Base-by-base conservation (phyloP, 2,329 filamentous ascomycete species). In the Rachicladosporium sp. region DNA sequence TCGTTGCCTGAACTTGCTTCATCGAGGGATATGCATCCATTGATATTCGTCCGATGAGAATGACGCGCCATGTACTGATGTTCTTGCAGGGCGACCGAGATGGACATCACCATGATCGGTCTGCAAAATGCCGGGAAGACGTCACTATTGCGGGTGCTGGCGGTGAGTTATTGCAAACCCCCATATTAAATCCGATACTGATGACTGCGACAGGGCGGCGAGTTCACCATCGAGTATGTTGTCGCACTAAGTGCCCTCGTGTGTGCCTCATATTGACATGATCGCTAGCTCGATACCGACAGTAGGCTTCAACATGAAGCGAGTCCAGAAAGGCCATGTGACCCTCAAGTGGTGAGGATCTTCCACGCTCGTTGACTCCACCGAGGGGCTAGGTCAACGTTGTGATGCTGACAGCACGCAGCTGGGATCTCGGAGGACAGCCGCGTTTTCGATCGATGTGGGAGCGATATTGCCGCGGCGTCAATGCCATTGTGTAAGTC, bases 241-340 rank as follows among this genome's bases (percentile, higher is more conserved):
- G 39, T 35, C 19, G 23, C 12, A 11, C n/a, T 6, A 11, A 30
- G 10, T 8, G 15, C 10, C 19, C 7, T 11, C 11, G 11, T 30
- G 7, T 10, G 4, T 10, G 13, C 5, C 4, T 6, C 10, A 10
- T 27, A 15, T 61, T 66, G 53, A 66, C 50, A 38, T 43, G 45
- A 50, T 58, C 50, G 65, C 58, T 69, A 96, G 89, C 70, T 93
- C 89, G 50, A 95, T 96, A 62, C 91, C 91, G 46, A 98, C 91
- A n/a, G 89, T 98, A 55, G 91, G 91, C 50, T 96, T 96, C 71
- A 98, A 96, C 65, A 94, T 95, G 79, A 96, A 96, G 73, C 81
- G 83, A 51, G 87, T 98, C 54, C 88, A 95, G 67, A 89, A 91
- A 59, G 91, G 91, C 53, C 89, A 96, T 75, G 91, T 98, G 61